phyloP scores from a whole-genome alignment of 805 yeast species.

The Blastobotrys americana region DNA sequence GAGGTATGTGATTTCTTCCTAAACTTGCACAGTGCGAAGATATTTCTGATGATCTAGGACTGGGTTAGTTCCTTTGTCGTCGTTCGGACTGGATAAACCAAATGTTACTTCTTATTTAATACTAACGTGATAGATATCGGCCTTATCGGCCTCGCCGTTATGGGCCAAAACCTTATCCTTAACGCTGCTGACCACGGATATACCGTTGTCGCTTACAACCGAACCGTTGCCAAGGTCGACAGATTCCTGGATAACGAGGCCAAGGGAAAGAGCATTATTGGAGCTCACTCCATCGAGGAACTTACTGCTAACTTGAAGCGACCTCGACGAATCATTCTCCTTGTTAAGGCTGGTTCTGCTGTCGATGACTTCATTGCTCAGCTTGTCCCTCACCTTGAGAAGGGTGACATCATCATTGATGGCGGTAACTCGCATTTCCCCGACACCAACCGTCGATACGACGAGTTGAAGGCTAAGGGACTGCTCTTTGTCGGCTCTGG shows the following conservation, averaged over 20 bases:
- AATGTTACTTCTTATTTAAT: no score
- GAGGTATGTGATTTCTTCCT: no score
- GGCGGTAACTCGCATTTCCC: constrained; percentile 99
- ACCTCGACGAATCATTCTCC: constrained; percentile 91
- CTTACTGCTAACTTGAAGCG: constrained; percentile 82
- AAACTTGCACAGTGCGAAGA: no score
- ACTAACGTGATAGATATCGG: constrained; percentile 74
- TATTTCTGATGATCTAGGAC: no score
- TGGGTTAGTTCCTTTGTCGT: no score
- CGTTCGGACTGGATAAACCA: no score
- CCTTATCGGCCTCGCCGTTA: constrained; percentile 98
- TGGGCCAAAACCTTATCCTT: constrained; percentile 93
- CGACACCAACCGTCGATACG: constrained; percentile 95
- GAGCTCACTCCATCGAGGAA: constrained; percentile 90
- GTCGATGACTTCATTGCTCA: constrained; percentile 88
- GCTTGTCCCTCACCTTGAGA: constrained; percentile 82
- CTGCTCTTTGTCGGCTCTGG: constrained; percentile 95
- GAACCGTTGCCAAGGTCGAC: constrained; percentile 94
- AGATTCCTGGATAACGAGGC: constrained; percentile 91
- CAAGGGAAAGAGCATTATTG: constrained; percentile 88
- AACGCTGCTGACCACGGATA: constrained; percentile 98
- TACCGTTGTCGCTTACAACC: constrained; percentile 97
- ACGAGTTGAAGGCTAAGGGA: constrained; percentile 79
- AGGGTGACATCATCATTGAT: constrained; percentile 97
- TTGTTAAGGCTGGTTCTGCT: constrained; percentile 95